Evolutionary conservation across 179 eudicot genomes (phyloP).

Genomic region (Drosera spatulata): DNA sequence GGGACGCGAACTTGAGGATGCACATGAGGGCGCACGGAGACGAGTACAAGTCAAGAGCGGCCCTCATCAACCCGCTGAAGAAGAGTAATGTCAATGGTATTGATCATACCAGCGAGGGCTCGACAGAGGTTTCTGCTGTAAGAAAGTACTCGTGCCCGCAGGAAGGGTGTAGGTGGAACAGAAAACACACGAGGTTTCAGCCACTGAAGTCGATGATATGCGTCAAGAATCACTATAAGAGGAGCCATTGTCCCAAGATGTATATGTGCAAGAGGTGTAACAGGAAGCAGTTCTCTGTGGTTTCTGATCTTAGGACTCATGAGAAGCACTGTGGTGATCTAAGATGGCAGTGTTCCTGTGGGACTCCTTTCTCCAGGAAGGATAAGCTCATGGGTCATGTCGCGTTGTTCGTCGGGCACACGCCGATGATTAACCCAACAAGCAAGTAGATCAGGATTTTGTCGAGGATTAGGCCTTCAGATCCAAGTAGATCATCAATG

Average conservation of each 20-base stretch:
- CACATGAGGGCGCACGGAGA: slow-evolving; percentile 95
- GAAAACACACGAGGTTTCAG: slow-evolving; percentile 55
- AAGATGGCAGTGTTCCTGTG: slow-evolving; percentile 83
- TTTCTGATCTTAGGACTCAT: slow-evolving; percentile 76
- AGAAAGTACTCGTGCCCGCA: slow-evolving; percentile 66
- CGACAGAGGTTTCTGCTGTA: background rate
- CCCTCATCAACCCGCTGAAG: slow-evolving; percentile 58
- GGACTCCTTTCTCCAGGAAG: slow-evolving; percentile 70
- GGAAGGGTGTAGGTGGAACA: slow-evolving; percentile 68
- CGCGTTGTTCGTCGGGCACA: slow-evolving; percentile 55
- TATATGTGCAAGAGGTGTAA: slow-evolving; percentile 63
- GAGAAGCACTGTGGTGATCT: slow-evolving; percentile 87
- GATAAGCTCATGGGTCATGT: slow-evolving; percentile 85
- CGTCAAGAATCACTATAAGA: slow-evolving; percentile 85
- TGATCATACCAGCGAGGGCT: background rate
- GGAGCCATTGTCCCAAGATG: slow-evolving; percentile 93
- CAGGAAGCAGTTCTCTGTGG: slow-evolving; percentile 68
- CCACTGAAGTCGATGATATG: slow-evolving; percentile 71
- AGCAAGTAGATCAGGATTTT: background rate
- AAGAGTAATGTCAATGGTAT: background rate
- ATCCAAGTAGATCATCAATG: background rate
- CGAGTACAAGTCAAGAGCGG: slow-evolving; percentile 68
- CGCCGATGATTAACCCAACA: slow-evolving; percentile 18
- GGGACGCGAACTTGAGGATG: slow-evolving; percentile 88
- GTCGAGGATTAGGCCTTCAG: background rate